phyloP scores from a whole-genome alignment of 2,329 filamentous ascomycete genomes.

The Sclerotinia nivalis region DNA sequence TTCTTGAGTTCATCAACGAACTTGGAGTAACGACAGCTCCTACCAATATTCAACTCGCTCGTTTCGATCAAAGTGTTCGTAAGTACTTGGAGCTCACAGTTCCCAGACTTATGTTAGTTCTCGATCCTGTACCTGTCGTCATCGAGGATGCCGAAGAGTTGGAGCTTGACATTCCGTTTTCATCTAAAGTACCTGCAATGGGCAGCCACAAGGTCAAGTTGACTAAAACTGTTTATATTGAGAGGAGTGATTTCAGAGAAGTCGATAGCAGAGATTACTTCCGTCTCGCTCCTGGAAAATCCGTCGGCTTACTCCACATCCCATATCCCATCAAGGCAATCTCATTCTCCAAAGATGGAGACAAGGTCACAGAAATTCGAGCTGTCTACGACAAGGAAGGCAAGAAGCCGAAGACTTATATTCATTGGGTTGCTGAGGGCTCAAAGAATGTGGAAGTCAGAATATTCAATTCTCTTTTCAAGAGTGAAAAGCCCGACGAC shows the following conservation, averaged over 20 bases:
- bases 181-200: conserved; percentile 73
- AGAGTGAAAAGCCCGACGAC: conserved; percentile 76
- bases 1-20: conserved; percentile 87
- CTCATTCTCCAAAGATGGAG: conserved; percentile 66
- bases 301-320: conserved; percentile 71
- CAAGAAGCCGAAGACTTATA: conserved; percentile 76
- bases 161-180: conserved; percentile 74
- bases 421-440: conserved; percentile 83
- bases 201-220: conserved; percentile 63
- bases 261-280: conserved; percentile 73
- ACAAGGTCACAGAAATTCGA: conserved; percentile 64
- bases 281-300: conserved; percentile 73
- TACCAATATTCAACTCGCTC: conserved; percentile 74
- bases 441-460: conserved; percentile 72
- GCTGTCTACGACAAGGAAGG: conserved; percentile 70
- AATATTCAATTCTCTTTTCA: conserved; percentile 81
- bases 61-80: conserved; percentile 84
- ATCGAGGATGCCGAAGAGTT: conserved; percentile 77
- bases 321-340: conserved; percentile 69
- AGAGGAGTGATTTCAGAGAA: conserved; percentile 75
- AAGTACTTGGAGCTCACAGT: conserved; percentile 86
- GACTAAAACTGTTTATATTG: conserved; percentile 81
- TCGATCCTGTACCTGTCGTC: conserved; percentile 80
- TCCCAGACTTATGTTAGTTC: conserved; percentile 83
- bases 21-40: conserved; percentile 84